phyloP scores from a whole-genome alignment of 176 grass and related monocot species.

The Sorghum bicolor region DNA sequence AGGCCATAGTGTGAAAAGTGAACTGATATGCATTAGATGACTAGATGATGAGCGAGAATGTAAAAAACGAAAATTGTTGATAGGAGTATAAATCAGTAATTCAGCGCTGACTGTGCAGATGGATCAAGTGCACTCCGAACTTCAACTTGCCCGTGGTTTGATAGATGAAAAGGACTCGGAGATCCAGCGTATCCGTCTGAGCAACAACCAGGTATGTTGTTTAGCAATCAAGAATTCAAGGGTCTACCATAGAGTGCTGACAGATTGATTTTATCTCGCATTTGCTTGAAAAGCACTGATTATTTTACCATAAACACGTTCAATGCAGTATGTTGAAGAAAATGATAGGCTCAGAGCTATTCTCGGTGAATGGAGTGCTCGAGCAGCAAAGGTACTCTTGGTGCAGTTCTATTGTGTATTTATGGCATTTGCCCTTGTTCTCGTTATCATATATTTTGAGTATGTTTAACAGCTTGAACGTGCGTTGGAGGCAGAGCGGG shows the following conservation, averaged over 20 bases:
- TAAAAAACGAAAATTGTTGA: not conserved
- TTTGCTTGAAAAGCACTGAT: slow-evolving; percentile 9
- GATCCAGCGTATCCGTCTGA: slow-evolving; percentile 71
- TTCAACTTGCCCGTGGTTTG: slow-evolving; percentile 76
- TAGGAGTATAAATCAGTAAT: slow-evolving; percentile 23
- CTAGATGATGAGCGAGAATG: not conserved
- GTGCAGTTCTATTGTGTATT: slow-evolving; percentile 19
- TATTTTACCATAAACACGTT: slow-evolving; percentile 16
- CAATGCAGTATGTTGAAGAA: slow-evolving; percentile 87
- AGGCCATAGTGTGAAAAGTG: not conserved
- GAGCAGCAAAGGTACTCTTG: slow-evolving; percentile 73
- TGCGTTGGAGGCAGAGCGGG: slow-evolving; percentile 77
- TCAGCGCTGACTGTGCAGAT: slow-evolving; percentile 48
- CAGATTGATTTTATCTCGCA: not conserved
- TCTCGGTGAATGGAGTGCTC: slow-evolving; percentile 97
- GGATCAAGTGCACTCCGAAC: slow-evolving; percentile 93
- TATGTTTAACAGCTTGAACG: slow-evolving; percentile 69
- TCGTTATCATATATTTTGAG: not conserved
- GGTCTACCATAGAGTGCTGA: not conserved
- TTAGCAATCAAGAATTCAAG: slow-evolving; percentile 3
- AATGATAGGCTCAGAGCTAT: slow-evolving; percentile 98
- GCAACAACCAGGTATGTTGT: slow-evolving; percentile 69
- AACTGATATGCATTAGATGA: not conserved
- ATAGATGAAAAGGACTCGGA: slow-evolving; percentile 87
- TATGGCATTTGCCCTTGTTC: slow-evolving; percentile 1